Conservation (phyloP, 108 stramenopile genomes). For the Nitzschia inconspicua region DNA sequence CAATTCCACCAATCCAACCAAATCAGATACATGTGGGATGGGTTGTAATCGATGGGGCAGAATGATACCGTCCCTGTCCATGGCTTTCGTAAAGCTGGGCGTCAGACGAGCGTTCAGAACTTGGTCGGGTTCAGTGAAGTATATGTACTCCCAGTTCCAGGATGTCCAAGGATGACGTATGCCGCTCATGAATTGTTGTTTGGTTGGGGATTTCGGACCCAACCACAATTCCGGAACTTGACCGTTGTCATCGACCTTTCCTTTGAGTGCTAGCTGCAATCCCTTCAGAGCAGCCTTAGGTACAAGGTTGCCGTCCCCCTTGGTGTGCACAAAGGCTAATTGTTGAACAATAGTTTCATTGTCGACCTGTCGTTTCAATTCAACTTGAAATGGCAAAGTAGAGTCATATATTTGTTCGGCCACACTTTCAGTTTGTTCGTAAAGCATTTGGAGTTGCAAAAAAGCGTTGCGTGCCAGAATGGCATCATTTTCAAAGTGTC, state of each 20-base stretch:
- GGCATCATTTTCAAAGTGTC: constrained; percentile 15
- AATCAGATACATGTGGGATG: constrained; percentile 31
- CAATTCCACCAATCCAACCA: background rate
- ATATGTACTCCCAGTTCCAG: constrained; percentile 37
- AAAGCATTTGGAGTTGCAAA: background rate
- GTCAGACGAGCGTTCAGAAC: constrained; percentile 25
- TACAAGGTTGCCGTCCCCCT: constrained; percentile 5
- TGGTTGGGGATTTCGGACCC: too few relatives aligned
- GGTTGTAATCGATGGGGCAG: constrained; percentile 48
- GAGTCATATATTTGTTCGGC: too few relatives aligned
- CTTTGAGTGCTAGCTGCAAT: constrained; percentile 28
- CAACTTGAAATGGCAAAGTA: background rate
- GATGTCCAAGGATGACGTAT: too few relatives aligned
- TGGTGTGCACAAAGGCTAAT: background rate
- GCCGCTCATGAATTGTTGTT: too few relatives aligned
- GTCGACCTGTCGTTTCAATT: background rate
- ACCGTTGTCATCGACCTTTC: background rate
- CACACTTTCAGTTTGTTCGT: too few relatives aligned
- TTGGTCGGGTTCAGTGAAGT: constrained; percentile 43
- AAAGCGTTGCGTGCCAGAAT: constrained; percentile 1
- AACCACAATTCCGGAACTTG: too few relatives aligned
- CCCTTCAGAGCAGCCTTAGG: constrained; percentile 32
- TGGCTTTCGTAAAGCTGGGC: constrained; percentile 6
- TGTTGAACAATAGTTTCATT: background rate
- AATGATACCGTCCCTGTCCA: constrained; percentile 28